Evolutionary conservation across 495 filamentous ascomycete species (phyloP), one percentile per base, ranked within the genome.

Genomic region (Aspergillus sclerotioniger): DNA sequence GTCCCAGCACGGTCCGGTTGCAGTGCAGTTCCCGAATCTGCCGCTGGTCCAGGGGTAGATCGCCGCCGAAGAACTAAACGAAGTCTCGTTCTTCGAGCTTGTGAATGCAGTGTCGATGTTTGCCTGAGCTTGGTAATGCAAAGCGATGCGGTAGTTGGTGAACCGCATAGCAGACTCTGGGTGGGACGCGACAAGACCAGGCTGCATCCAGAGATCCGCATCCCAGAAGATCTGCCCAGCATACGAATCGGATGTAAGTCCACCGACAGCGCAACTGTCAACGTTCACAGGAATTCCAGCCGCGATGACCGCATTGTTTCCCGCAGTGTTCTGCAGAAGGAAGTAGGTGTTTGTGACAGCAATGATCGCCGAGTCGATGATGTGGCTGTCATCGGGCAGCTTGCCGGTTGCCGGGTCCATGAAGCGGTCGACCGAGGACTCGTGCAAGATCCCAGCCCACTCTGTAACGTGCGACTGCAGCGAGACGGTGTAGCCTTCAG

Each of bases 301-400:
- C 19, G 63, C 55, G 7, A 68, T 71, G 37, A 81, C 69, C 3
- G 77, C 77, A 61, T 86, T 84, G 16, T 73, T 65, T 4, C 83
- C 76, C 16, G 84, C 78, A 0, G 83, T 87, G 54, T 89, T 88
- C 58, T 90, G 86, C 17, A 92, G 69, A 0, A 92, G 69, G 60
- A 90, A 86, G 68, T 87, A 92, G 1, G 82, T 76, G 56, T 84
- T 89, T 5, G 84, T 81, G 5, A 90, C 81, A 0, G 86, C 77
- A 10, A 81, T 78, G 39, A 91, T 83, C 17, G 88, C 85, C 28
- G 82, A 72, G 58, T 84, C 80, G 50, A 82, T 71, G 25, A 88
- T 76, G 50, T 87, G 76, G 10, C 66, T 58, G 60, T 90, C 84
- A 0, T 73, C 65, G 1, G 86, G 88, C 9, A 92, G 68, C 15